Evolutionary conservation across 176 grass and related monocot genomes (phyloP), one percentile per base, ranked within the genome.

Genomic region (Pontederia paniculata): DNA sequence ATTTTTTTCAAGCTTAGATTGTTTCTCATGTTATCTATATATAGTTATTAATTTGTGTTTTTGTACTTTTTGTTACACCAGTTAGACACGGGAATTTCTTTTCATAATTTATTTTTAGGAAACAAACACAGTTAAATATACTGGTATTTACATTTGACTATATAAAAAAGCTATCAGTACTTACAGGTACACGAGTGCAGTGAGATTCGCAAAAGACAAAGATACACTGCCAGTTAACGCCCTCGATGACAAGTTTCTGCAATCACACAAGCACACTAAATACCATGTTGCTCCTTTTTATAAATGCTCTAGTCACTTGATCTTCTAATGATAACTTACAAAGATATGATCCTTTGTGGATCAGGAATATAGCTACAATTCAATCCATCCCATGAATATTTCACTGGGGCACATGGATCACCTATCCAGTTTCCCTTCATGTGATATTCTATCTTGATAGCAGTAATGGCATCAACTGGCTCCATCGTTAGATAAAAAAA

Each of bases 381-480:
- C 62, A 91, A 60, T 2, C 78, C 55, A 2, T 79, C 78, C 87
- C 87, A 89, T 1, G 56, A 50, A 41, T 80, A 58, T 42, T 1
- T 54, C 53, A 66, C 63, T 0, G 85, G 80, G 68, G 42, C 44
- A 11, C 85, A 89, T 0, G 85, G 85, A 41, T 89, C 85, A 42
- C 85, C 85, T 70, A 63, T 58, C 77, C 85, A 89, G 17, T 76
- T 75, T 52, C 67, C 81, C 25, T 57, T 49, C 4, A 80, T 23
- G 15, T 69, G n/a, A 49, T 90, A 90, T 9, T 61, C 56, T 2
- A 9, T 58, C 72, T 82, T 82, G 48, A 85, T 85, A 17, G 37
- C 54, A 58, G 12, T 68, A 12, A 90, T 82, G 9, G 81, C 81
- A 74, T 69, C 67, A 18, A 64, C 87, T 90, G 72, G 18, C 48